These are phyloP conservation scores for Toxicodendron radicans DNA, from an alignment of 345 rosid genomes.

Conservation along the genomic window DNA sequence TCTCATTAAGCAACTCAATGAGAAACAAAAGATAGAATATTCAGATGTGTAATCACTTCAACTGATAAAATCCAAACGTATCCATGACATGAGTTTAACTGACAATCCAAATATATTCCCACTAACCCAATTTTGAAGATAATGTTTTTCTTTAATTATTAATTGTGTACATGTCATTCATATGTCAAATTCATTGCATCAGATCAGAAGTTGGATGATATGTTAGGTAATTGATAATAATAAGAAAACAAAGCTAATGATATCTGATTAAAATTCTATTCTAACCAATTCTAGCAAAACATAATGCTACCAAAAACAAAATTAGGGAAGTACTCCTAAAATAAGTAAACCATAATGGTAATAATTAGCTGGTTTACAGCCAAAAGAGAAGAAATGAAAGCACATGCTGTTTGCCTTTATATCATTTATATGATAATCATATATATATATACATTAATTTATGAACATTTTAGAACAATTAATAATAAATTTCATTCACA, in stretches of 20 bases:
- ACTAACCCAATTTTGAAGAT: not conserved
- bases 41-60: slow-evolving; percentile 16
- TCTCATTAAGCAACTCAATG: not conserved
- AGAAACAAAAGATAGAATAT: slow-evolving; percentile 12
- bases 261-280: not conserved
- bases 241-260: not conserved
- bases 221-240: not conserved
- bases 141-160: not conserved
- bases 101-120: slow-evolving; percentile 14
- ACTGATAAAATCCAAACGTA: not conserved
- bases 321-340: not conserved
- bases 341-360: not conserved
- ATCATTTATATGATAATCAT: not conserved
- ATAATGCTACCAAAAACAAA: not conserved
- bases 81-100: slow-evolving; percentile 9
- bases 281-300: not conserved
- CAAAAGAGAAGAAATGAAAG: not conserved
- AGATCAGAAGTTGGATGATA: slow-evolving; percentile 8
- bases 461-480: not conserved
- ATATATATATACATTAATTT: no score
- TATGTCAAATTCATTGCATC: slow-evolving; percentile 13
- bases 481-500: not conserved
- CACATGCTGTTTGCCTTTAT: slow-evolving; percentile 6
- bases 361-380: slow-evolving; percentile 7
- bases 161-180: not conserved